Evolutionary conservation across 345 rosid species (phyloP), one percentile per base, ranked within the genome.

Genomic region (Brassica cretica): DNA sequence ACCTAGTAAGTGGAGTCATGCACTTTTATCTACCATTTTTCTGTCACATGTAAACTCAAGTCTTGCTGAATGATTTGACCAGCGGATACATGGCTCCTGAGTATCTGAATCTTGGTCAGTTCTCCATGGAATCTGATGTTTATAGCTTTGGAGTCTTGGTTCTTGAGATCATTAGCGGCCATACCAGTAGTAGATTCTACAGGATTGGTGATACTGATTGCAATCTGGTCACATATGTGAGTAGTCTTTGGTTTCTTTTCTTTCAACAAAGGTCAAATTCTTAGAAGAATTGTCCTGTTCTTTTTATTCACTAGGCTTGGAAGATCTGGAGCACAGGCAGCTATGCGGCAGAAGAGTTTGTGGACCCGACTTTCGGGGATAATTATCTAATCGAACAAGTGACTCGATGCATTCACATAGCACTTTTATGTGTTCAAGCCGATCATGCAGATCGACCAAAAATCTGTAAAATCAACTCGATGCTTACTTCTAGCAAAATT

Each of bases 341-440:
- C 8, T 78, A 68, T 9, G 74, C 73, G n/a, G 78, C 87, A 0
- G 27, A 67, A 73, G 68, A 81, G 33, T 66, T 85, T 7, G 0
- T 85, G 61, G 89, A 87, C 70, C 68, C 78, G 2, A 66, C 33
- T 24, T 18, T 85, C 0, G 6, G 5, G 1, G 70, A 62, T 39
- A 68, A 72, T 8, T 84, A 75, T 59, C 49, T 78, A 11, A 76
- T 65, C 15, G 77, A 69, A 24, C 77, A 84, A 80, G 82, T 82
- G 5, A 70, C 44, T 0, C 71, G 86, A 72, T 84, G 87, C 80
- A 85, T 86, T n/a, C 88, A 88, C 14, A 56, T 88, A 0, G 86
- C 84, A 0, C 70, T 88, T 32, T 37, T 86, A 53, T 88, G 91
- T 49, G 78, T 84, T 33, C 86, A 88, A 53, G 87, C 79, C 59